phyloP scores from a whole-genome alignment of 352 stramenopile genomes.

The Aphanomyces astaci region DNA sequence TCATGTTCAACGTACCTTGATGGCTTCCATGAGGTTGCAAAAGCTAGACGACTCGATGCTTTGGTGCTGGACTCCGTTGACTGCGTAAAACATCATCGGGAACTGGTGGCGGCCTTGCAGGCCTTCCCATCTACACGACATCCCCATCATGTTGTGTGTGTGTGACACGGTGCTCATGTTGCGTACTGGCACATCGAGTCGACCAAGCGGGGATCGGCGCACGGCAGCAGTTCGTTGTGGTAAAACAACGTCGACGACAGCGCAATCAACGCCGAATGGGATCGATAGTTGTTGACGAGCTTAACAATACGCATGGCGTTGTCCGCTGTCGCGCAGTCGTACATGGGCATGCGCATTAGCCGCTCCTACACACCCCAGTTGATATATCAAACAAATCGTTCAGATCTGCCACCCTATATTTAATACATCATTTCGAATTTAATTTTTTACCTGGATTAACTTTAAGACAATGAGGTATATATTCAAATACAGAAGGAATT shows the following conservation, averaged over 20 bases:
- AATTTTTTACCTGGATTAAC: too few species aligned
- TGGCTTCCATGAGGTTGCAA: background rate
- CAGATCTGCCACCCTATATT: too few species aligned
- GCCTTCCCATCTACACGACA: background rate
- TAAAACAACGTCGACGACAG: constrained; percentile 60
- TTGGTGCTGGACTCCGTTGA: background rate
- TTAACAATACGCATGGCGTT: constrained; percentile 32
- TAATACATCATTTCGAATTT: too few species aligned
- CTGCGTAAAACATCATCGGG: background rate
- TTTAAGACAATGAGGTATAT: too few species aligned
- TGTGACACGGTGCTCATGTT: too few species aligned
- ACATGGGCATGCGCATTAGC: constrained; percentile 8
- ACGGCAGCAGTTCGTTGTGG: constrained; percentile 31
- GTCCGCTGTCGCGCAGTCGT: background rate
- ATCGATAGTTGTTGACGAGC: constrained; percentile 55
- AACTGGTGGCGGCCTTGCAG: background rate
- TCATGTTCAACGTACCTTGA: too few species aligned
- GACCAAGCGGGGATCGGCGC: background rate
- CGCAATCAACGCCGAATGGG: constrained; percentile 40
- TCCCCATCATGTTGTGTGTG: too few species aligned
- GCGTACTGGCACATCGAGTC: constrained; percentile 5
- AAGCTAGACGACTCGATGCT: background rate
- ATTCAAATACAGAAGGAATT: too few species aligned
- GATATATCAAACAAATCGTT: too few species aligned
- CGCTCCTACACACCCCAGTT: too few species aligned